A percentile compares a stretch with the other conserved stretches of the same genome.
phyloP scores from a whole-genome alignment of 2,329 filamentous ascomycete species.

The Chaetomium globosum region DNA sequence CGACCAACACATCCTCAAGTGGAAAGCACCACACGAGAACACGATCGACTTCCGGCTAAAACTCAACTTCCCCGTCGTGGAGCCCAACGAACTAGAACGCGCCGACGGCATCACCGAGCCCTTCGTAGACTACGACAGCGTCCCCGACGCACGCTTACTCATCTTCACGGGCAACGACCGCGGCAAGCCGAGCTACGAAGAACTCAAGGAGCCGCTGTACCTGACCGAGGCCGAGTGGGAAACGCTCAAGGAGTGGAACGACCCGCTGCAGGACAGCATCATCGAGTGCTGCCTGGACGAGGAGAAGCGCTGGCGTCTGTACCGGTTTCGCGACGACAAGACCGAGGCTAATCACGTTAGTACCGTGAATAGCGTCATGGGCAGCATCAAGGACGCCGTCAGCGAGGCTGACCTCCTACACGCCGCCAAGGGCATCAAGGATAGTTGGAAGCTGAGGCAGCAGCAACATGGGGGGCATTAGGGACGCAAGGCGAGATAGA shows the following conservation, averaged over 20 bases:
- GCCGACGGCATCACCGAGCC: conserved; percentile 65
- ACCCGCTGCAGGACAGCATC: conserved; percentile 82
- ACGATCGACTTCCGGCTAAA: conserved; percentile 87
- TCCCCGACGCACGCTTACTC: conserved; percentile 73
- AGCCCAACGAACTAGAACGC: conserved; percentile 68
- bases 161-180: conserved; percentile 65
- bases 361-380: conserved; percentile 82
- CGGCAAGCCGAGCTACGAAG: conserved; percentile 58
- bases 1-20: conserved; percentile 92
- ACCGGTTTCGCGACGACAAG: conserved; percentile 93
- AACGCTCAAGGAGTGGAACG: conserved; percentile 68
- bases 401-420: conserved; percentile 77
- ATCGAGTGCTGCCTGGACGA: conserved; percentile 87
- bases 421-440: conserved; percentile 70
- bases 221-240: conserved; percentile 83
- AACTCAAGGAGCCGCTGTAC: conserved; percentile 64
- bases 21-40: conserved; percentile 95
- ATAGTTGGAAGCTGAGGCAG: conserved; percentile 73
- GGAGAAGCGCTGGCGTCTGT: conserved; percentile 76
- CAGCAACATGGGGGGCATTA: conserved; percentile 39
- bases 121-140: conserved; percentile 76
- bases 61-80: conserved; percentile 72
- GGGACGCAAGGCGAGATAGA: conserved; percentile 1
- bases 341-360: conserved; percentile 83
- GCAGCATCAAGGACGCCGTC: conserved; percentile 85